Conservation (phyloP, 805 yeast species). For the Metschnikowia similis region DNA sequence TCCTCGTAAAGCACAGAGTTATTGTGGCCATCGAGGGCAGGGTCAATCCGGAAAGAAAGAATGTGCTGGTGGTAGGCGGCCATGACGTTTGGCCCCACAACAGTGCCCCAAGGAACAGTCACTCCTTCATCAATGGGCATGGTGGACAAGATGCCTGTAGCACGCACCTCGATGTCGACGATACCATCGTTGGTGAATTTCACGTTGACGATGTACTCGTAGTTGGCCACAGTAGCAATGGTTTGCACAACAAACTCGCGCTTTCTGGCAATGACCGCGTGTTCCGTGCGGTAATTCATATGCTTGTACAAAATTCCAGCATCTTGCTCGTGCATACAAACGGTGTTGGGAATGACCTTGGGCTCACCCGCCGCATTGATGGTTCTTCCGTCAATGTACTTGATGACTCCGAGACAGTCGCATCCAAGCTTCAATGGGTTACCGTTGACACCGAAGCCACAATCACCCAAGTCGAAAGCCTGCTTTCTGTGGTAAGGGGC, state of each 20-base stretch:
- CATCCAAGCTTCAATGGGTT: slow-evolving; percentile 70
- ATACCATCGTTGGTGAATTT: slow-evolving; percentile 76
- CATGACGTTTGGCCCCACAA: slow-evolving; percentile 74
- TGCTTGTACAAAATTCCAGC: slow-evolving; percentile 75
- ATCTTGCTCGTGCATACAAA: slow-evolving; percentile 80
- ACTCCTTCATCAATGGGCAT: slow-evolving; percentile 73
- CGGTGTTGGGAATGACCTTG: slow-evolving; percentile 58
- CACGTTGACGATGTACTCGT: slow-evolving; percentile 71
- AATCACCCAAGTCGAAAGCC: slow-evolving; percentile 82
- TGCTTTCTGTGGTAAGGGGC: slow-evolving; percentile 82
- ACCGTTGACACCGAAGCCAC: slow-evolving; percentile 75
- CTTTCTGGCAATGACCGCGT: slow-evolving; percentile 70
- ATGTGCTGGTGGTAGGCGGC: slow-evolving; percentile 86
- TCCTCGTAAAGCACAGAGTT: slow-evolving; percentile 73
- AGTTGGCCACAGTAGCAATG: slow-evolving; percentile 80
- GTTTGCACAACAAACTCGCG: slow-evolving; percentile 77
- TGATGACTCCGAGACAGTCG: slow-evolving; percentile 77
- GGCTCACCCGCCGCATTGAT: slow-evolving; percentile 59
- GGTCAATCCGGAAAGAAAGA: slow-evolving; percentile 74
- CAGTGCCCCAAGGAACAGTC: slow-evolving; percentile 69
- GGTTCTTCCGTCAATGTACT: slow-evolving; percentile 63
- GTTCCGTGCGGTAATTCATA: slow-evolving; percentile 69
- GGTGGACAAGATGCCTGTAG: slow-evolving; percentile 82
- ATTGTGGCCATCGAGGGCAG: slow-evolving; percentile 76
- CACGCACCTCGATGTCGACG: slow-evolving; percentile 73